phyloP scores from a whole-genome alignment of 2,329 filamentous ascomycete genomes.

The Ophiostoma ulmi region DNA sequence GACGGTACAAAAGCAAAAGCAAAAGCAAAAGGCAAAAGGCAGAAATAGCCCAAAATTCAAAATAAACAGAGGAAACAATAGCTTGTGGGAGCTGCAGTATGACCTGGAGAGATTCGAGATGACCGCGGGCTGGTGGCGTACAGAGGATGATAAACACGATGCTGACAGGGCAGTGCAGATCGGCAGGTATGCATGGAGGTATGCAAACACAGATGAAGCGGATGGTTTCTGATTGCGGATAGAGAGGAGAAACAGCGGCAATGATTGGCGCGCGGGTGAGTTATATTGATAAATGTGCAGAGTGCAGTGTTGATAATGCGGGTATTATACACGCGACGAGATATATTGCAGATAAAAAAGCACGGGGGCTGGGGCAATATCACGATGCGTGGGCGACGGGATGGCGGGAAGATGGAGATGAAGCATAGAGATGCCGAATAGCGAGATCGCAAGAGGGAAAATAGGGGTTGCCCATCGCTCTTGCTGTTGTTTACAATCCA shows the following conservation, averaged over 20 bases:
- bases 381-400: not conserved
- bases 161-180: slow-evolving; percentile 2
- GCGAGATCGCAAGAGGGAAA: not conserved
- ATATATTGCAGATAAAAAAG: not conserved
- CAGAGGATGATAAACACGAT: slow-evolving; percentile 20
- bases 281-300: not conserved
- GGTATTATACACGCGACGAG: not conserved
- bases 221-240: not conserved
- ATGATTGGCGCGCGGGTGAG: no score
- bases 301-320: not conserved
- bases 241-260: no score
- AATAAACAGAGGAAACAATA: not conserved
- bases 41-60: not conserved
- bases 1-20: not conserved
- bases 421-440: not conserved
- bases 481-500: not conserved
- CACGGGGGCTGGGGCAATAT: not conserved
- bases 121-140: slow-evolving; percentile 12
- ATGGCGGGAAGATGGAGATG: not conserved
- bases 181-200: not conserved
- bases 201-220: not conserved
- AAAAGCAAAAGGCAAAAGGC: not conserved
- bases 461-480: not conserved
- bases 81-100: not conserved
- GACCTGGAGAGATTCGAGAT: slow-evolving; percentile 6